Base-by-base conservation (phyloP, 148 eudicot genomes). In the Rhododendron molle region DNA sequence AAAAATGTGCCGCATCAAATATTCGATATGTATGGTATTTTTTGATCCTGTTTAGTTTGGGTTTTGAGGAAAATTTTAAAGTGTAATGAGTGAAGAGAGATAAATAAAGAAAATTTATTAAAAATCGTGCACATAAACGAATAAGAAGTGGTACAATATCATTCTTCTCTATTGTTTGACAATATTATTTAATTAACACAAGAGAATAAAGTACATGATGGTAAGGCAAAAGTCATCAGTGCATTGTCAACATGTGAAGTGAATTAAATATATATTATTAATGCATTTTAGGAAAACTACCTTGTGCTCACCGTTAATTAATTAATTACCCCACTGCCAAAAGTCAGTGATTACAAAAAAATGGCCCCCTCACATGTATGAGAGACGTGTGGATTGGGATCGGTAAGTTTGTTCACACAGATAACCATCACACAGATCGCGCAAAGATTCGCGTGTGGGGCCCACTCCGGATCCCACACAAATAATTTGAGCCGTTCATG, bases 391-490 rank as follows among this genome's bases (percentile, higher is more conserved):
- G 40, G 40, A n/a, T 38, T 38, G 40, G 40, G 38, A 38, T 3
- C 40, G 4, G 40, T 38, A 38, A 38, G 40, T 38, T 0, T 38
- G 40, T 38, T 36, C 5, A 38, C 40, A 38, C 40, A 38, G 5
- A 38, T 5, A 38, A 38, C 40, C 0, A 0, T 5, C 5, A 4
- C 40, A 38, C 5, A 38, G 40, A 38, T 38, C 5, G 1, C 5
- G 5, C 40, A 38, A 0, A 38, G 5, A 38, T 38, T 4, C 0
- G 40, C 5, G 0, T 38, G 40, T 38, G 38, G 38, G 38, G 38
- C 5, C 5, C 5, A 36, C 38, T 36, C 0, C 0, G 40, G 5
- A 0, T 0, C 0, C 0, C 5, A 38, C 40, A 38, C 40, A 3
- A 38, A 38, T 38, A 38, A 38, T 38, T 1, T 0, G 1, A 38